Evolutionary conservation across 148 eudicot species (phyloP).

Genomic region (Mesembryanthemum crystallinum): DNA sequence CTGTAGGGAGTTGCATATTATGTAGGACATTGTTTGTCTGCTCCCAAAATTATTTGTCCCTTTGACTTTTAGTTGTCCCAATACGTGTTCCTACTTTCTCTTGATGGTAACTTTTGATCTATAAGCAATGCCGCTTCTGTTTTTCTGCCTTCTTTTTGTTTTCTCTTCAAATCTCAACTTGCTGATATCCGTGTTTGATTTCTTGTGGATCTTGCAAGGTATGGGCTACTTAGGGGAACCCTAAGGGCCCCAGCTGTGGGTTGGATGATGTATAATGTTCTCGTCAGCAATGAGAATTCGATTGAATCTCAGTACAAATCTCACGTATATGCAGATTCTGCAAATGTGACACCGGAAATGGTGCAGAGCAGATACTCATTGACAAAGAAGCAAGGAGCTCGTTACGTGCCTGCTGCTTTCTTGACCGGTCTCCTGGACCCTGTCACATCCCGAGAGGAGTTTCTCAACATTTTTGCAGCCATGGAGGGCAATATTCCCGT

Average conservation of each 20-base stretch:
- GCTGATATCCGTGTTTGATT: neutral
- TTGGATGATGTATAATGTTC: conserved; percentile 98
- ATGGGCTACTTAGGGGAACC: conserved; percentile 86
- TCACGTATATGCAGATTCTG: conserved; percentile 81
- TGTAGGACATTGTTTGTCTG: neutral
- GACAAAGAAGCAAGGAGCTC: conserved; percentile 83
- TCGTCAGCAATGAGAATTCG: conserved; percentile 88
- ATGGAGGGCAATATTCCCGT: conserved; percentile 65
- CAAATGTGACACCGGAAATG: conserved; percentile 70
- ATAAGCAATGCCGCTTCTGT: neutral
- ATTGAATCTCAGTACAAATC: conserved; percentile 88
- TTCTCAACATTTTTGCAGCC: conserved; percentile 55
- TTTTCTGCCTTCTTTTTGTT: neutral
- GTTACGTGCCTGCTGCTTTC: conserved; percentile 97
- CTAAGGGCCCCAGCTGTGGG: conserved; percentile 94
- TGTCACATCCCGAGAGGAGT: conserved; percentile 72
- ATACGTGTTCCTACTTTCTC: neutral
- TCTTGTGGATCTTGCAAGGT: conserved; percentile 40
- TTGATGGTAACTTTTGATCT: neutral
- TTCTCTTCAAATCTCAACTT: neutral
- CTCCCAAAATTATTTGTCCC: neutral
- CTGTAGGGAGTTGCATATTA: neutral
- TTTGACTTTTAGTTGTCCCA: neutral
- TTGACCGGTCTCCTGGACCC: conserved; percentile 91
- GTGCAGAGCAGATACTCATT: conserved; percentile 69